phyloP scores from a whole-genome alignment of 163 green algal species.

The Scenedesmus sp. region DNA sequence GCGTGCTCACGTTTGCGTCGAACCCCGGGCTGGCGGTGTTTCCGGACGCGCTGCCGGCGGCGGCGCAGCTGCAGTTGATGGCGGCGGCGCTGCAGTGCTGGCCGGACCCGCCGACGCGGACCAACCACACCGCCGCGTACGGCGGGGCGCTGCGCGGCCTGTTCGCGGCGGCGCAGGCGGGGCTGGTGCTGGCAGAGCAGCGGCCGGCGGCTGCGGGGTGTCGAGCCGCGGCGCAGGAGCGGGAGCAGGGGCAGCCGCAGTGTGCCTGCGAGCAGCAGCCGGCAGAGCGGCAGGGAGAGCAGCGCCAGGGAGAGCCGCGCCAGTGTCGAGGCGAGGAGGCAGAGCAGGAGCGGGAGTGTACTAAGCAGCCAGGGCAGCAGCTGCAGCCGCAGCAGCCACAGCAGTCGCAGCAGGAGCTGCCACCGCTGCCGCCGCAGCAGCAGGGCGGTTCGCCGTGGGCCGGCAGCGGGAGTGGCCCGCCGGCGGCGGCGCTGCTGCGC shows the following conservation, averaged over 20 bases:
- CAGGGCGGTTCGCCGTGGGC: background rate
- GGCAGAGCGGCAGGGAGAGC: no score
- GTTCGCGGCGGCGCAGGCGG: conserved; percentile 30
- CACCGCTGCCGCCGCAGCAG: conserved; percentile 2
- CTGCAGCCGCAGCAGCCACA: background rate
- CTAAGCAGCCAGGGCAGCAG: no score
- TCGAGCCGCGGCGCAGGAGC: no score
- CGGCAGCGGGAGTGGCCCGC: conserved; percentile 32
- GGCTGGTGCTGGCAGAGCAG: background rate
- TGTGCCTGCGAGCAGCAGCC: no score
- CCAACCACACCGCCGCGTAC: conserved; percentile 39
- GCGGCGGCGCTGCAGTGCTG: conserved; percentile 21
- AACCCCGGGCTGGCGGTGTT: conserved; percentile 66
- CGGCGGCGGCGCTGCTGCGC: conserved; percentile 65
- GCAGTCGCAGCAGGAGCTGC: conserved; percentile 8
- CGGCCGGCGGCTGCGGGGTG: background rate
- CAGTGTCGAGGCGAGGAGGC: no score
- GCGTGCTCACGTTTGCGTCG: background rate
- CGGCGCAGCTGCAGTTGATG: conserved; percentile 59
- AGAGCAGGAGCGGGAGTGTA: no score
- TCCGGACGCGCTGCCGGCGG: conserved; percentile 50
- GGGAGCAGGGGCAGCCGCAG: no score
- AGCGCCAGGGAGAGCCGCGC: no score
- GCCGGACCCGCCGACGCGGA: conserved; percentile 31
- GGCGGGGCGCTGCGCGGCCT: background rate